Conservation (phyloP, 1,284 basidiomycete species). For the Takashimella koratensis region DNA sequence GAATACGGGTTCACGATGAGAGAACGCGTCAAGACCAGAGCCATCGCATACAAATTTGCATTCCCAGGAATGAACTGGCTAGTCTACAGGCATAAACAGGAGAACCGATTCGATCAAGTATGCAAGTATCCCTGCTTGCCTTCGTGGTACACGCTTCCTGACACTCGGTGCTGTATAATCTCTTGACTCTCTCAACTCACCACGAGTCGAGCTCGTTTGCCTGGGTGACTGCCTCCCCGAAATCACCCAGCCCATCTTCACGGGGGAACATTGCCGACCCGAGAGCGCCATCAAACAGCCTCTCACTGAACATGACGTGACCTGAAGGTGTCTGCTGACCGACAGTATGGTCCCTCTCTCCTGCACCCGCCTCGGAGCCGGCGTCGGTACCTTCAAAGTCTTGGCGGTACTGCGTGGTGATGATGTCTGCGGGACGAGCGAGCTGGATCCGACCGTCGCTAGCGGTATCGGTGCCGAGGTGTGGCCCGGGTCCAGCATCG, state of each 20-base stretch:
- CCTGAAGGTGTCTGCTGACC: conserved; percentile 32
- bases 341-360: conserved; percentile 9
- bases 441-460: too few relatives aligned
- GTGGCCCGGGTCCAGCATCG: neutral
- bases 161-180: too few relatives aligned
- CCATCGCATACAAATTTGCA: too few relatives aligned
- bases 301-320: conserved; percentile 37
- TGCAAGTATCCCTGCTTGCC: too few relatives aligned
- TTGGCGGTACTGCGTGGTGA: conserved; percentile 9
- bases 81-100: too few relatives aligned
- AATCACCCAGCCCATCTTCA: conserved; percentile 22
- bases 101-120: too few relatives aligned
- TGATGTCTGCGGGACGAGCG: conserved; percentile 9
- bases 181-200: too few relatives aligned
- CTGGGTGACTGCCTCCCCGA: conserved; percentile 16
- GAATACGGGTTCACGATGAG: too few relatives aligned
- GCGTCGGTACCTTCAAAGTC: neutral
- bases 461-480: neutral
- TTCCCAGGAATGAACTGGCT: too few relatives aligned
- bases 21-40: too few relatives aligned
- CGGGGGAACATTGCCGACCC: conserved; percentile 4
- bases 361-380: neutral
- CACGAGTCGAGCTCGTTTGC: conserved; percentile 1
- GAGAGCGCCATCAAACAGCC: conserved; percentile 35
- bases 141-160: too few relatives aligned